Evolutionary conservation across 2,329 filamentous ascomycete genomes (phyloP), one percentile per base, ranked within the genome.

Genomic region (Penicillium sclerotiorum): DNA sequence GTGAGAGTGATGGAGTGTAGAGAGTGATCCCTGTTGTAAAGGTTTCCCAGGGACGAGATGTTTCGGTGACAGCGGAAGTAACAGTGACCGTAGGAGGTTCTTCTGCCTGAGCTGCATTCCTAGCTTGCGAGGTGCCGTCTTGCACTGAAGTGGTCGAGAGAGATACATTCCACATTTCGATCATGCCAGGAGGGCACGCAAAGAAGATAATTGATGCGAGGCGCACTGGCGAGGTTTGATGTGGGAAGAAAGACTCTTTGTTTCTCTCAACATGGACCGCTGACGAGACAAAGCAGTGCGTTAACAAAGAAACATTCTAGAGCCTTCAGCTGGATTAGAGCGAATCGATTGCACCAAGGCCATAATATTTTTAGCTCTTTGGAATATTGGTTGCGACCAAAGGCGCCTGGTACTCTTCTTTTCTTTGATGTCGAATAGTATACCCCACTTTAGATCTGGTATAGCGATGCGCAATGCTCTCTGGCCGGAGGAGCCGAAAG

Each of bases 121-220:
- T 15, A 20, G 21, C n/a, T 8, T 18, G 11, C 5, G 20, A 11
- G 17, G 13, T 36, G 4, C n/a, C 12, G 21, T 32, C 6, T 11
- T 18, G 50, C 45, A 47, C 41, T 22, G 35, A 36, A 21, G 52
- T 40, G 20, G 39, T 23, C 9, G 46, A 30, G 28, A 49, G 45
- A 13, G 57, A 61, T 38, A 51, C 57, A 54, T 67, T 66, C 42
- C 35, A 39, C 59, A 63, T 62, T 20, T 59, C 59, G 57, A 23
- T 46, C 52, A 43, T 53, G 59, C 52, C 54, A 56, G 40, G 36
- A 55, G 56, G 57, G 49, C n/a, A n/a, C n/a, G n/a, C n/a, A n/a
- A n/a, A 42, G 44, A 36, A 36, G 22, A 21, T 13, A n/a, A 22
- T 47, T 8, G 15, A n/a, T 8, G 21, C n/a, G 39, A 15, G 21